Conservation (phyloP, 2,329 filamentous ascomycete genomes). For the Colletotrichum theobromicola region DNA sequence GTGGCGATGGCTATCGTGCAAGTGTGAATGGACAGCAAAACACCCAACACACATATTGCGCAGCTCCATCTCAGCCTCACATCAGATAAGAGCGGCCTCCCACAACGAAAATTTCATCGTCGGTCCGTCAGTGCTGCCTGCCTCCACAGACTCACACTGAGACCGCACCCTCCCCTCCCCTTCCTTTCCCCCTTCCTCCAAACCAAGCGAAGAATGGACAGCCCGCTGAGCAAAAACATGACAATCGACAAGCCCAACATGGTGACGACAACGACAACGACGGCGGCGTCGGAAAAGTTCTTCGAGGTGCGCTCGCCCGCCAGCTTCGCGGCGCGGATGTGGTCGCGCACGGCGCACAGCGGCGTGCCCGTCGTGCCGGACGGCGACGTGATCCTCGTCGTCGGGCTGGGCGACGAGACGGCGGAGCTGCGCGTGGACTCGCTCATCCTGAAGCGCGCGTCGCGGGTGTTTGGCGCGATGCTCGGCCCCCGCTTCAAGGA, state of each 20-base stretch:
- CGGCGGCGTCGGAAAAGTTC: slow-evolving; percentile 3
- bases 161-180: not conserved
- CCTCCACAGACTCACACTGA: not conserved
- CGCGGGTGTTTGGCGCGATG: slow-evolving; percentile 31
- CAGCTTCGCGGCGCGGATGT: slow-evolving; percentile 20
- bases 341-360: slow-evolving; percentile 9
- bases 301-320: slow-evolving; percentile 19
- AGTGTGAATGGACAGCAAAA: not conserved
- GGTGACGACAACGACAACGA: not conserved
- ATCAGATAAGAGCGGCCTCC: not conserved
- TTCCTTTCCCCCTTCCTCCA: not conserved
- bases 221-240: slow-evolving; percentile 3
- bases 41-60: not conserved
- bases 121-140: not conserved
- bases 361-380: slow-evolving; percentile 18
- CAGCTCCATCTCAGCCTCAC: not conserved
- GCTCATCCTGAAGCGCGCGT: slow-evolving; percentile 28
- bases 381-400: slow-evolving; percentile 26
- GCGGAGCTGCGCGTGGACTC: slow-evolving; percentile 23
- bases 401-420: slow-evolving; percentile 21
- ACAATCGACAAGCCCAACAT: slow-evolving; percentile 7
- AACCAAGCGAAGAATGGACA: not conserved
- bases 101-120: not conserved
- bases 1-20: not conserved
- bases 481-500: slow-evolving; percentile 26